These are phyloP conservation scores for Xylogone sp. DNA, from an alignment of 2,329 filamentous ascomycete species.

Conservation along the genomic window DNA sequence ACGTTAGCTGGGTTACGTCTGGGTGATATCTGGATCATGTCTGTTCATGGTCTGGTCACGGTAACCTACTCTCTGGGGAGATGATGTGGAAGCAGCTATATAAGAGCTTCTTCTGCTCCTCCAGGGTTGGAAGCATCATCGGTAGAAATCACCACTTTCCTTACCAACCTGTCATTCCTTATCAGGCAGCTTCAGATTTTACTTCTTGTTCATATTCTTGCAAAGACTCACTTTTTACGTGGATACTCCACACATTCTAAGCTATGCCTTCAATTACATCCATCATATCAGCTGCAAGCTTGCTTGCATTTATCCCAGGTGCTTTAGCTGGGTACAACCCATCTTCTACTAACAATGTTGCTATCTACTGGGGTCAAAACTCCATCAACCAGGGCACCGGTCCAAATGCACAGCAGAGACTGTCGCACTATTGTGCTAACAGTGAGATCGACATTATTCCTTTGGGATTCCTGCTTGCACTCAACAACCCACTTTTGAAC, in stretches of 20 bases:
- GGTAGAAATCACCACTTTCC: background rate
- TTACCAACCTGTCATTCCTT: background rate
- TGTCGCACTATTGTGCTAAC: constrained; percentile 58
- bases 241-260: constrained; percentile 2
- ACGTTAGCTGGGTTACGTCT: background rate
- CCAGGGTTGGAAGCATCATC: background rate
- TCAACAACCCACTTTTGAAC: constrained; percentile 54
- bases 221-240: background rate
- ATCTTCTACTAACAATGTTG: constrained; percentile 49
- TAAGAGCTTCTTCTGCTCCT: background rate
- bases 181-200: background rate
- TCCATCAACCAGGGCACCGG: constrained; percentile 43
- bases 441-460: constrained; percentile 52
- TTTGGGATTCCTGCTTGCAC: constrained; percentile 57
- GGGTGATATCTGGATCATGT: background rate
- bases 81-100: background rate
- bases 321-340: constrained; percentile 39
- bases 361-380: constrained; percentile 69
- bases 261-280: constrained; percentile 25
- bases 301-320: constrained; percentile 27
- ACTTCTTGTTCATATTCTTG: background rate
- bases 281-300: constrained; percentile 20
- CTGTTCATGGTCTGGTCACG: background rate
- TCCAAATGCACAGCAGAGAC: constrained; percentile 45
- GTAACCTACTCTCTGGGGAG: background rate